Percentiles rank a stretch among this genome's conserved stretches.
phyloP scores from a whole-genome alignment of 2,329 filamentous ascomycete species.

The Atkinsonella texensis region DNA sequence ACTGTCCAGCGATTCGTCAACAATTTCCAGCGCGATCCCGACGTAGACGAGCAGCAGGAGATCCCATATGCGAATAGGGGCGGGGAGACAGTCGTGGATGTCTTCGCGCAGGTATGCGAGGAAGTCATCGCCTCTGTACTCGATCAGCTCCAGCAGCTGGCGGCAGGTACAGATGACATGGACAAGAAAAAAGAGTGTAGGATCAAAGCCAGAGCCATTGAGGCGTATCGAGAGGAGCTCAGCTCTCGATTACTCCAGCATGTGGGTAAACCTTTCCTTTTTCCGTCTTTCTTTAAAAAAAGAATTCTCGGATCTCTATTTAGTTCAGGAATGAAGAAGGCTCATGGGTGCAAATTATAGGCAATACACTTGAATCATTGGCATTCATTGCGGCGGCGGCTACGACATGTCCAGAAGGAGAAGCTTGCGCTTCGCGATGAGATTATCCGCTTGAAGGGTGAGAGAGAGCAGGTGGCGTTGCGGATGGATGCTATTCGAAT shows the following conservation, averaged over 20 bases:
- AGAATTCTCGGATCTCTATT: neutral
- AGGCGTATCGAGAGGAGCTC: slow-evolving; percentile 47
- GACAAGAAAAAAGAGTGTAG: slow-evolving; percentile 40
- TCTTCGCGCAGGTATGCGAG: slow-evolving; percentile 48
- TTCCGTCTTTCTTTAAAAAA: too few relatives aligned
- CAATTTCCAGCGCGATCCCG: slow-evolving; percentile 28
- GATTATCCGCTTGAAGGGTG: slow-evolving; percentile 44
- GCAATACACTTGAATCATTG: slow-evolving; percentile 48
- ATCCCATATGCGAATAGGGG: slow-evolving; percentile 41
- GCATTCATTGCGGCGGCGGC: slow-evolving; percentile 43
- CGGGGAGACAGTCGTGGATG: slow-evolving; percentile 51
- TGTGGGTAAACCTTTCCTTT: slow-evolving; percentile 26
- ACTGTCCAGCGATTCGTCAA: slow-evolving; percentile 47
- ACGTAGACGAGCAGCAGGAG: slow-evolving; percentile 34
- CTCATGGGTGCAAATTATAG: slow-evolving; percentile 16
- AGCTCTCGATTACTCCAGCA: slow-evolving; percentile 44
- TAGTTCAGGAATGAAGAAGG: neutral
- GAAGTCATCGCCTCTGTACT: slow-evolving; percentile 44
- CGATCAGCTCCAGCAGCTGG: slow-evolving; percentile 31
- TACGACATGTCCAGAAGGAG: slow-evolving; percentile 44
- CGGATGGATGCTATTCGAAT: slow-evolving; percentile 51
- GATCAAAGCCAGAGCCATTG: slow-evolving; percentile 43
- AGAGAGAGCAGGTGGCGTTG: slow-evolving; percentile 49
- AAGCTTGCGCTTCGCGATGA: slow-evolving; percentile 46
- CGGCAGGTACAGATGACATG: slow-evolving; percentile 26